A percentile compares a stretch with the other conserved stretches of the same genome.
These are phyloP conservation scores for Hygrophila difformis DNA, from an alignment of 257 asterid genomes.

Conservation along the genomic window DNA sequence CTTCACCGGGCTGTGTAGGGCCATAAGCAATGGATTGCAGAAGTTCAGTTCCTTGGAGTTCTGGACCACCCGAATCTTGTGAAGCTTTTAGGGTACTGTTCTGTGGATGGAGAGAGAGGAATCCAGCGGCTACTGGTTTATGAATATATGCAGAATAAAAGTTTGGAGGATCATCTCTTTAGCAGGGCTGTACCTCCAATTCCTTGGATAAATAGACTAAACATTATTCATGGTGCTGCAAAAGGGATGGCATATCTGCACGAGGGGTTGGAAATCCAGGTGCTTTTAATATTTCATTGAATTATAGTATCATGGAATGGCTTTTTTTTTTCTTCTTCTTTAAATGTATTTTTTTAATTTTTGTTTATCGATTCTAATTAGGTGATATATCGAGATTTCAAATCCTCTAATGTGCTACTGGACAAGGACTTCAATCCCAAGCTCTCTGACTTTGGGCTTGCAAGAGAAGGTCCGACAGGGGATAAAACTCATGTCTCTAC, in stretches of 20 bases:
- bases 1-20: conserved; percentile 71
- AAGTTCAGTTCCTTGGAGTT: conserved; percentile 88
- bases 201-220: conserved; percentile 66
- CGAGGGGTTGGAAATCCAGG: conserved; percentile 76
- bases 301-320: no score
- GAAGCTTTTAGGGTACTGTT: conserved; percentile 85
- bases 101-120: conserved; percentile 84
- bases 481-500: conserved; percentile 82
- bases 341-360: no score
- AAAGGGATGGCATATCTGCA: conserved; percentile 88
- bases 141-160: conserved; percentile 77
- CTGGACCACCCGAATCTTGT: conserved; percentile 81
- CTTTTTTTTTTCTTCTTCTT: no score
- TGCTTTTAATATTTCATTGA: conserved; percentile 9
- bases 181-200: conserved; percentile 45
- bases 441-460: conserved; percentile 94
- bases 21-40: conserved; percentile 90
- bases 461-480: conserved; percentile 88
- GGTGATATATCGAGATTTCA: conserved; percentile 93
- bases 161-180: conserved; percentile 91
- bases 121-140: conserved; percentile 76
- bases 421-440: conserved; percentile 69
- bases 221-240: conserved; percentile 82
- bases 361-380: conserved; percentile 17
- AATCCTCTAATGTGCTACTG: conserved; percentile 76